A percentile compares a stretch with the other conserved stretches of the same genome.
These are phyloP conservation scores for Trichosporon sp. DNA, from an alignment of 1,284 basidiomycete genomes.

Conservation along the genomic window DNA sequence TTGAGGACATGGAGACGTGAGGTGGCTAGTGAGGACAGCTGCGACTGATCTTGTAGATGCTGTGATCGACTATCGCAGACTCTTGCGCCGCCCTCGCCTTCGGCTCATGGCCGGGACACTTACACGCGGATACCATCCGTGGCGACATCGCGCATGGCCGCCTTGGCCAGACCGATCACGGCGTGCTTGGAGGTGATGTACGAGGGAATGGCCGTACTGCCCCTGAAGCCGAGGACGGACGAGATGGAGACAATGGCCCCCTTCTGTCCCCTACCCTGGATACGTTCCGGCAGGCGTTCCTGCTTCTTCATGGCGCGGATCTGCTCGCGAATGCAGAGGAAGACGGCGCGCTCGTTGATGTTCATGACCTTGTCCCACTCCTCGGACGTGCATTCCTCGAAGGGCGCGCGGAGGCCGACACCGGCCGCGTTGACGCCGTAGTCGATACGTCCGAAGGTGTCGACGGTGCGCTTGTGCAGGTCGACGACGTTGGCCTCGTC, in stretches of 20 bases:
- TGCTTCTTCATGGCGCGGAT: conserved; percentile 34
- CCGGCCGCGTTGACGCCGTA: conserved; percentile 47
- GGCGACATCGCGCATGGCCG: conserved; percentile 27
- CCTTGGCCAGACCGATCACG: conserved; percentile 31
- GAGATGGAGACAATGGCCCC: conserved; percentile 34
- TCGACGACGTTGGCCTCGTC: not conserved
- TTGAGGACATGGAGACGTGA: no score
- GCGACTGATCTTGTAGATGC: no score
- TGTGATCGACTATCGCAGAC: no score
- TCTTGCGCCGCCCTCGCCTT: no score
- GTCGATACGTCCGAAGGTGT: conserved; percentile 39
- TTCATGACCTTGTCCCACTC: conserved; percentile 42
- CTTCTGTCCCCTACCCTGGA: conserved; percentile 26
- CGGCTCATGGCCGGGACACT: not conserved
- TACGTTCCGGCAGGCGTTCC: conserved; percentile 14
- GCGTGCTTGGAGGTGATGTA: conserved; percentile 35
- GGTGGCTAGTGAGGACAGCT: no score
- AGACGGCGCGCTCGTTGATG: conserved; percentile 38
- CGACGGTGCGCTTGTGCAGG: not conserved
- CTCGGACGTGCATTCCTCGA: conserved; percentile 20
- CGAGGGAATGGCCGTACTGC: conserved; percentile 1
- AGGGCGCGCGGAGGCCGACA: conserved; percentile 31
- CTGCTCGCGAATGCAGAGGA: conserved; percentile 35
- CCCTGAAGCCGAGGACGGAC: conserved; percentile 21
- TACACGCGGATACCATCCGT: conserved; percentile 28